These are phyloP conservation scores for Penicillium sp. DNA, from an alignment of 2,329 filamentous ascomycete genomes.

Conservation along the genomic window DNA sequence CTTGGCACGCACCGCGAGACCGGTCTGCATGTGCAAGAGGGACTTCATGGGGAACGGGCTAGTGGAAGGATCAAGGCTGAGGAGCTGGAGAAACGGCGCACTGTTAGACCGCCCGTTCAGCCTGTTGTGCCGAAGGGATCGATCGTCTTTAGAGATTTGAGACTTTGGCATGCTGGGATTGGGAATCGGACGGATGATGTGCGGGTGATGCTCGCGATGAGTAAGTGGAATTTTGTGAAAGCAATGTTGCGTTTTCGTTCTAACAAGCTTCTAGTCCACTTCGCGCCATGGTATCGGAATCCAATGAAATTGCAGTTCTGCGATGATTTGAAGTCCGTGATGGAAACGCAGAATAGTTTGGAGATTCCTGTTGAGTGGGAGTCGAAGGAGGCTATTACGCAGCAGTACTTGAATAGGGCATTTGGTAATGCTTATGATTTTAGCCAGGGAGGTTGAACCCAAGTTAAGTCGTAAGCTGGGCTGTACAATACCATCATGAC, in stretches of 20 bases:
- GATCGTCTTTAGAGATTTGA: slow-evolving; percentile 62
- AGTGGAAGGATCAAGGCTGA: slow-evolving; percentile 54
- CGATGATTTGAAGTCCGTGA: slow-evolving; percentile 52
- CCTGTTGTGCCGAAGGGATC: slow-evolving; percentile 59
- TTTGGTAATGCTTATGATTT: slow-evolving; percentile 69
- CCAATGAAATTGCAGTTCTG: slow-evolving; percentile 60
- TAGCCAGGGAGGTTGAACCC: slow-evolving; percentile 52
- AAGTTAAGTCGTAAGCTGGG: too few relatives aligned
- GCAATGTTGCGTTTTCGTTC: too few relatives aligned
- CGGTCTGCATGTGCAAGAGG: slow-evolving; percentile 50
- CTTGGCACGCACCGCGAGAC: slow-evolving; percentile 56
- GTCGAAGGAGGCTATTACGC: slow-evolving; percentile 45
- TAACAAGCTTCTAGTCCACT: slow-evolving; percentile 1
- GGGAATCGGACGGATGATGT: slow-evolving; percentile 58
- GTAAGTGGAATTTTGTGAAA: not conserved
- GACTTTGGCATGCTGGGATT: slow-evolving; percentile 68
- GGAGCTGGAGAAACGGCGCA: slow-evolving; percentile 42
- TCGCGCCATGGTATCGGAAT: slow-evolving; percentile 45
- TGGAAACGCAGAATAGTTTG: slow-evolving; percentile 50
- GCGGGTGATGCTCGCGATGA: slow-evolving; percentile 56
- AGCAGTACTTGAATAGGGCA: slow-evolving; percentile 58
- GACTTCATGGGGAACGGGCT: slow-evolving; percentile 56
- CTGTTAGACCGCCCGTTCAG: slow-evolving; percentile 52
- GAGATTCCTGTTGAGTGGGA: slow-evolving; percentile 59
- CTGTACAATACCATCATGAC: too few relatives aligned